phyloP scores from a whole-genome alignment of 139 green algal species.

The Chlamydomonas schloesseri region DNA sequence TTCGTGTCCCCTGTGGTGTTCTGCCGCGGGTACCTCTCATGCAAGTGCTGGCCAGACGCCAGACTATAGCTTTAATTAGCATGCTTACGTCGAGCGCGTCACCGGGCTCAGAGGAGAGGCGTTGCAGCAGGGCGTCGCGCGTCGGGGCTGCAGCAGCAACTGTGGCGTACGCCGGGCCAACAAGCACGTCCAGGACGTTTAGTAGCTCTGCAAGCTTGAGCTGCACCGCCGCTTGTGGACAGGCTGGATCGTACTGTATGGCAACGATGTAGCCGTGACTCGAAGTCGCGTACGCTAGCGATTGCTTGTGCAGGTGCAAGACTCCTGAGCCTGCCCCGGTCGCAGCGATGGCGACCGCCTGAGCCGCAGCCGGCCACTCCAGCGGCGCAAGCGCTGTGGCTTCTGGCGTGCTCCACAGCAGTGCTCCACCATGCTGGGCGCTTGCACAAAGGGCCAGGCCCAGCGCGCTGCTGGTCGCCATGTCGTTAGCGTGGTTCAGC shows the following conservation, averaged over 20 bases:
- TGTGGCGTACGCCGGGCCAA: not conserved
- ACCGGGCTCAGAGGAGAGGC: not conserved
- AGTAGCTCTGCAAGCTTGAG: slow-evolving; percentile 13
- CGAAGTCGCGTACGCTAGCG: slow-evolving; percentile 1
- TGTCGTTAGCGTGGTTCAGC: no score
- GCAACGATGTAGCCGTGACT: not conserved
- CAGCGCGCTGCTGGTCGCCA: not conserved
- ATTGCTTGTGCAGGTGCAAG: not conserved
- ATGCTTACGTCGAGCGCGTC: not conserved
- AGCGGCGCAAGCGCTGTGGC: no score
- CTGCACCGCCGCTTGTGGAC: not conserved
- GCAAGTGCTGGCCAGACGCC: no score
- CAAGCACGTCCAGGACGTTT: not conserved
- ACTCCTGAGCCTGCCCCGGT: not conserved
- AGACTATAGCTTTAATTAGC: no score
- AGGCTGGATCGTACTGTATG: not conserved
- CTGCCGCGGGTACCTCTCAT: no score
- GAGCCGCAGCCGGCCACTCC: not conserved
- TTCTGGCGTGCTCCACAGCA: not conserved
- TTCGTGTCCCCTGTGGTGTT: no score
- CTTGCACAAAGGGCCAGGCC: slow-evolving; percentile 4
- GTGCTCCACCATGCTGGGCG: not conserved
- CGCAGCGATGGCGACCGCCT: not conserved
- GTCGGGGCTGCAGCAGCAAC: not conserved
- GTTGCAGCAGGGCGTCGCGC: not conserved